Percentiles rank a stretch among this genome's conserved stretches.
These are phyloP conservation scores for Mucor ambiguus DNA, from an alignment of 371 early-diverging fungal species.

Conservation along the genomic window DNA sequence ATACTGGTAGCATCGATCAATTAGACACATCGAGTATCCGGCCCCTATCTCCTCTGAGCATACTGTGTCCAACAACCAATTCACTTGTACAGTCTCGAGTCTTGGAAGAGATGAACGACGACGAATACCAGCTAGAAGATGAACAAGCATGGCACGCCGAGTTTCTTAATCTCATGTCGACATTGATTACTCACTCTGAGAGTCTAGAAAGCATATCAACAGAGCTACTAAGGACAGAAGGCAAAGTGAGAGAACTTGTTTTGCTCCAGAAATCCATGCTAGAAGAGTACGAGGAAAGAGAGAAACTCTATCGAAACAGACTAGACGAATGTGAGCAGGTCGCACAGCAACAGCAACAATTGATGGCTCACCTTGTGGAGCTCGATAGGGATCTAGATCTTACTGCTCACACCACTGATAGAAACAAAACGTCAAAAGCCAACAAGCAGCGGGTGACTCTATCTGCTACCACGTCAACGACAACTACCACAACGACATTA, in stretches of 20 bases:
- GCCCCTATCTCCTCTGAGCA: conserved; percentile 6
- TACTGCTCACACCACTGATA: background rate
- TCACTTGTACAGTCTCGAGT: conserved; percentile 30
- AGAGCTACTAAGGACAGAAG: conserved; percentile 25
- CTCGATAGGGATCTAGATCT: conserved; percentile 6
- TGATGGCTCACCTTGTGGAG: conserved; percentile 25
- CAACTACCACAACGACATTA: conserved; percentile 7
- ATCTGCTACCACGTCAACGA: conserved; percentile 6
- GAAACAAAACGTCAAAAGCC: background rate
- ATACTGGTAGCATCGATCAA: background rate
- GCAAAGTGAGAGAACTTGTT: conserved; percentile 23
- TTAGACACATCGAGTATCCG: background rate
- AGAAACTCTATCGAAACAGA: conserved; percentile 21
- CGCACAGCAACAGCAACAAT: conserved; percentile 17
- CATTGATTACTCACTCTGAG: conserved; percentile 23
- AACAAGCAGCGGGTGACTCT: background rate
- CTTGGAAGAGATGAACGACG: background rate
- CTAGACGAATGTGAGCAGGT: conserved; percentile 31
- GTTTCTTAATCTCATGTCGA: conserved; percentile 26
- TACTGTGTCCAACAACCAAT: conserved; percentile 31
- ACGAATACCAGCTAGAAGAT: conserved; percentile 8
- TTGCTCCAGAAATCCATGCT: conserved; percentile 18
- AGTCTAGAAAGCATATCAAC: conserved; percentile 30
- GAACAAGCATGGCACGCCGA: conserved; percentile 24
- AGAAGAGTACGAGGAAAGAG: conserved; percentile 22